Evolutionary conservation across 2,329 filamentous ascomycete species (phyloP), one percentile per base, ranked within the genome.

Genomic region (Monilinia laxa): DNA sequence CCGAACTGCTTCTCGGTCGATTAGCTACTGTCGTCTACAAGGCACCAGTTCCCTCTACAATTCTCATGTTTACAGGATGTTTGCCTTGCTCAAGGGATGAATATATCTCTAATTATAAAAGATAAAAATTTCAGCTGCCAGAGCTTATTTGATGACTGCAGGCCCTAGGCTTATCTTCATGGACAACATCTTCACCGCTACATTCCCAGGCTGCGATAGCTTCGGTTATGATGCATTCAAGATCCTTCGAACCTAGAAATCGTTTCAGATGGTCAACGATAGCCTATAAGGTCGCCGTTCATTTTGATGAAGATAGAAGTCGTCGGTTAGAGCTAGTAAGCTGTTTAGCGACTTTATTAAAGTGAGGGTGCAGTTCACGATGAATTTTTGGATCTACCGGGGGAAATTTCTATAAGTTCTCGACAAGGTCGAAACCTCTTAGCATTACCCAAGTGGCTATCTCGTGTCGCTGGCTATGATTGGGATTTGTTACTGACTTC

Each of bases 141-240:
- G 16, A 38, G 38, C 16, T 58, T 31, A 45, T 47, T 51, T 59
- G 40, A 59, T 59, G 40, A 59, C 40, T 59, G 56, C 56, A 59
- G 56, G 28, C 40, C 18, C 28, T 28, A n/a, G 18, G 56, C 56
- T 59, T 47, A 58, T 20, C 38, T 45, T 58, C 14, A n/a, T 35
- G 23, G 10, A 47, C 2, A 47, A 14, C 18, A n/a, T 47, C 40
- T 58, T 58, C 56, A 58, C 56, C 56, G 56, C 40, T 58, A 42
- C 23, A 31, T 58, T 20, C 23, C 42, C 56, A 58, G 31, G 28
- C 3, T 31, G 16, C 40, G 40, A 42, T 35, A 35, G 3, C 40
- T 42, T 42, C 16, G 3, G 11, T 42, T 42, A 42, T 14, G 12
- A 42, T 42, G 16, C 16, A 14, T 14, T 16, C 40, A 42, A 42